Evolutionary conservation across 73 alveolate species (phyloP).

Genomic region (Tetrahymena borealis): DNA sequence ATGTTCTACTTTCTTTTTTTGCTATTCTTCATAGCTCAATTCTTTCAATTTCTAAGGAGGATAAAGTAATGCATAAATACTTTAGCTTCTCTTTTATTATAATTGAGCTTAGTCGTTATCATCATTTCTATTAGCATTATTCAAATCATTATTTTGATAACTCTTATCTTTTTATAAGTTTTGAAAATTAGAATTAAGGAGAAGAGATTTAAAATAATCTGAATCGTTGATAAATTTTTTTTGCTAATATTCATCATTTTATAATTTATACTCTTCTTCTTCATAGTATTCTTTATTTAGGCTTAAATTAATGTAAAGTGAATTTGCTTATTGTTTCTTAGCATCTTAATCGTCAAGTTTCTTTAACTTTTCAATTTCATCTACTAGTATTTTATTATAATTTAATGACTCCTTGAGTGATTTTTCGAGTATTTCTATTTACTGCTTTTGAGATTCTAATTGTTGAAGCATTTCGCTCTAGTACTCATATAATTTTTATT

Average conservation of each 20-base stretch:
- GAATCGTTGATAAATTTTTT: neutral
- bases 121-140: neutral
- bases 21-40: neutral
- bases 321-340: too few relatives aligned
- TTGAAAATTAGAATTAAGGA: neutral
- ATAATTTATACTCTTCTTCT: neutral
- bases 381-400: neutral
- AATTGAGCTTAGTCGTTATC: neutral
- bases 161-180: neutral
- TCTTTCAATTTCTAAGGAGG: neutral
- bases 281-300: neutral
- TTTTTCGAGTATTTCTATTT: neutral
- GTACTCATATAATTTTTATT: neutral
- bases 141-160: neutral
- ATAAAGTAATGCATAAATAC: neutral
- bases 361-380: neutral
- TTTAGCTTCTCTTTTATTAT: neutral
- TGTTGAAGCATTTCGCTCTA: neutral
- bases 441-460: neutral
- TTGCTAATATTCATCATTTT: neutral
- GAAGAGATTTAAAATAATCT: neutral
- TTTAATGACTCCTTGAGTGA: neutral
- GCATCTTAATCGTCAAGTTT: neutral
- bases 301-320: neutral
- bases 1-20: neutral